Conservation (phyloP, 345 rosid species). For the Sonneratia alba region DNA sequence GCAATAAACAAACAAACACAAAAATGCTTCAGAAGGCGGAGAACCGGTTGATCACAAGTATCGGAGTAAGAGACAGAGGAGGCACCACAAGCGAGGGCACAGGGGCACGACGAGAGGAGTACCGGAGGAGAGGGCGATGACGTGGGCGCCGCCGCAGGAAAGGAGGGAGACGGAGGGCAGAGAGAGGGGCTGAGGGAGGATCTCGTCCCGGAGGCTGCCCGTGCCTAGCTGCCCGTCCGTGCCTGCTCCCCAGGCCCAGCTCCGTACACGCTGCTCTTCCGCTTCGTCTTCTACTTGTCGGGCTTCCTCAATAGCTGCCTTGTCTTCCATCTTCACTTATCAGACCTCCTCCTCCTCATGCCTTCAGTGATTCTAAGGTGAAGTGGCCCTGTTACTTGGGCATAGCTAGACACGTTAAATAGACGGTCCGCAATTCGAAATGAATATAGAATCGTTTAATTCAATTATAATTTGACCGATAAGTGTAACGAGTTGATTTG, state of each 20-base stretch:
- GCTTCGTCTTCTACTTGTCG: background rate
- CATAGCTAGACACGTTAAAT: no score
- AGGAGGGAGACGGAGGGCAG: constrained; percentile 50
- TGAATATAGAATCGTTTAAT: no score
- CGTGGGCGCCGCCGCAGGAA: constrained; percentile 94
- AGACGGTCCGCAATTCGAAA: no score
- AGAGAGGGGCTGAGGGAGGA: constrained; percentile 60
- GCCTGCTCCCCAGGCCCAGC: constrained; percentile 99
- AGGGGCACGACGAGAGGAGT: background rate
- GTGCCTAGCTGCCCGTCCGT: constrained; percentile 90
- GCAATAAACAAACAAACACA: background rate
- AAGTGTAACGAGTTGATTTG: no score
- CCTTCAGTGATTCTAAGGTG: no score
- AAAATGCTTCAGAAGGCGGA: background rate
- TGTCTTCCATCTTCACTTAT: background rate
- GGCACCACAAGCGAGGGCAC: background rate
- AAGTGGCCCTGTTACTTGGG: no score
- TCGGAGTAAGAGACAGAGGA: no score
- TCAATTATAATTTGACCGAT: no score
- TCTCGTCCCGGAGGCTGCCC: constrained; percentile 56
- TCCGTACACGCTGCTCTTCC: constrained; percentile 39
- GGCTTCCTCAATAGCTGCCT: background rate
- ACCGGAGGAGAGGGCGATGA: constrained; percentile 63
- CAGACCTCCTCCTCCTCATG: background rate
- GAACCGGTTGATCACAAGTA: background rate